Evolutionary conservation across 352 stramenopile species (phyloP), one percentile per base, ranked within the genome.

Genomic region (Globisporangium rhizosaccharum): DNA sequence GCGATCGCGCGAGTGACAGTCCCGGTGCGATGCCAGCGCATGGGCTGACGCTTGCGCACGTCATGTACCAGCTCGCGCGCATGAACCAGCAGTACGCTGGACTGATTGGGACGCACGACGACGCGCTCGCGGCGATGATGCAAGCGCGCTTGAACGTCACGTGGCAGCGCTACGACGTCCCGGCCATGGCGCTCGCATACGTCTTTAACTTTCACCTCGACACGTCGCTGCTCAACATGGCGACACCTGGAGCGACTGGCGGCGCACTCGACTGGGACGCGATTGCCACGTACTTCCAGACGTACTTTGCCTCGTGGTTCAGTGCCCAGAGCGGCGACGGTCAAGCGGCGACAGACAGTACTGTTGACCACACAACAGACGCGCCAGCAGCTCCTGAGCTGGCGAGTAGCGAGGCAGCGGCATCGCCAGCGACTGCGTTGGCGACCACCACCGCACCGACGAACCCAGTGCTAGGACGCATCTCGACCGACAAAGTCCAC

Each of bases 161-260:
- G 56, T 94, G 84, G 84, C 72, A 75, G 14, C 73, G 78, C 10
- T 94, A 92, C 58, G 82, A 94, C 28, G 39, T 90, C 39, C 80
- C 82, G 2, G 71, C 65, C 8, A 91, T 89, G 76, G 70, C 87
- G 20, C 75, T 94, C 4, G 80, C 84, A 12, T 92, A 79, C 56
- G 73, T 88, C 20, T 90, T 92, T 47, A 76, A 94, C 65, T 87
- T 92, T 60, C 80, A 94, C 54, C 63, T 94, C 37, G 80, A 90
- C 18, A 74, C 60, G 23, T 68, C 64, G 37, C 50, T 76, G 36
- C 70, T 93, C 11, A 71, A 92, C 47, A 81, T 78, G 62, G 72
- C 57, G 52, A 36, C 30, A 23, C 9, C 36, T 42, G 36, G 9
- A 42, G 36, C 14, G 1, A 15, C 39, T 12, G 75, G 75, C 42